Evolutionary conservation across 495 filamentous ascomycete genomes (phyloP).

Genomic region (Pseudoneurospora amorphoporcata): DNA sequence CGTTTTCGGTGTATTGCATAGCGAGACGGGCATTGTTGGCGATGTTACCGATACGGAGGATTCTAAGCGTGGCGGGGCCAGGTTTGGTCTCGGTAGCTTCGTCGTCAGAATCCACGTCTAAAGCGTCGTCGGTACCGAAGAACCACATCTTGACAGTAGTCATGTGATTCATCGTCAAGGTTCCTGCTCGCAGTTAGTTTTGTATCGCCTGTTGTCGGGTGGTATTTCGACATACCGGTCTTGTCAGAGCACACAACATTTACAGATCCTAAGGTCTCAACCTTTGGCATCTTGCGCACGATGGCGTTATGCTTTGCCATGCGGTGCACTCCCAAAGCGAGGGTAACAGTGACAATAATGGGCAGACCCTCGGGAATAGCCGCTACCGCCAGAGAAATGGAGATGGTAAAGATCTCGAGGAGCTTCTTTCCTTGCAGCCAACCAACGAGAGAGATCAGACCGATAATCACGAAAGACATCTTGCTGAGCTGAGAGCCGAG

Average conservation of each 20-base stretch:
- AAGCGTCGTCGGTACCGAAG: constrained; percentile 58
- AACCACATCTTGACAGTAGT: constrained; percentile 96
- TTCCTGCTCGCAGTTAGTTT: constrained; percentile 40
- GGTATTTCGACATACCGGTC: constrained; percentile 46
- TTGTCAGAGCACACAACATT: constrained; percentile 99
- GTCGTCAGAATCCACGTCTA: constrained; percentile 66
- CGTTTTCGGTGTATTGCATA: constrained; percentile 42
- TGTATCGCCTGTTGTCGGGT: background rate
- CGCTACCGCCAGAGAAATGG: constrained; percentile 90
- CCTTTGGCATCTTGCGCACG: constrained; percentile 87
- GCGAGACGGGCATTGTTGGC: constrained; percentile 89
- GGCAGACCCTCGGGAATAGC: constrained; percentile 95
- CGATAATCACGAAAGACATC: constrained; percentile 92
- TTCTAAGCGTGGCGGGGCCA: constrained; percentile 61
- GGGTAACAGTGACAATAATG: constrained; percentile 94
- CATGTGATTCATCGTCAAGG: constrained; percentile 96
- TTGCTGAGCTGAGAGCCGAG: constrained; percentile 90
- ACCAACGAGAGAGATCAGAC: constrained; percentile 78
- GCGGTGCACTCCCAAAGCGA: constrained; percentile 85
- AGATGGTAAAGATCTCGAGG: constrained; percentile 95
- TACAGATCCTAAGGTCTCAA: constrained; percentile 94
- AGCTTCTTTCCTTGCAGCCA: constrained; percentile 79
- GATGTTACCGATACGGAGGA: constrained; percentile 86
- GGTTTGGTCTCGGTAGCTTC: constrained; percentile 48
- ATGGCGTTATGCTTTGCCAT: constrained; percentile 94